Evolutionary conservation across 1,139 yeast genomes (phyloP).

Genomic region (Hansenula lynferdii): DNA sequence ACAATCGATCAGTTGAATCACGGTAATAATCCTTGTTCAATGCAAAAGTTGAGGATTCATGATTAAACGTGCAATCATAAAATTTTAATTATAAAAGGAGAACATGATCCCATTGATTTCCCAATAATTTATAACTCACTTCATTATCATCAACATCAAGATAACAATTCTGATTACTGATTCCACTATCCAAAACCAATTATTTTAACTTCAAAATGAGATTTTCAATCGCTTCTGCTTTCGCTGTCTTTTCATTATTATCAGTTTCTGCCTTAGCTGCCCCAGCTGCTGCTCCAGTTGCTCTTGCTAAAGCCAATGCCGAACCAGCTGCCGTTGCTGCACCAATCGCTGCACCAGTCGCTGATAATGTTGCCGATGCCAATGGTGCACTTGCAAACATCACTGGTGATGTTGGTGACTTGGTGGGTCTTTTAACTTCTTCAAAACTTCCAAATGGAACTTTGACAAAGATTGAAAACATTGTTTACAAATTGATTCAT

Average conservation of each 20-base stretch:
- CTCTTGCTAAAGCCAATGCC: constrained; percentile 7
- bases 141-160: too few species aligned
- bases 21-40: too few species aligned
- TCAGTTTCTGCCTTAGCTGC: constrained; percentile 12
- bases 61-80: too few species aligned
- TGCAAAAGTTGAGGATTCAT: too few species aligned
- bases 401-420: constrained; percentile 1
- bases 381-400: constrained; percentile 6
- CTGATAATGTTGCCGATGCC: constrained; percentile 19
- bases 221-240: constrained; percentile 11
- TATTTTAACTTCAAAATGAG: constrained; percentile 9
- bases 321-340: constrained; percentile 11
- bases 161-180: too few species aligned
- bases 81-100: too few species aligned
- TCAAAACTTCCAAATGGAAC: constrained; percentile 4
- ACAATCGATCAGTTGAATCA: too few species aligned
- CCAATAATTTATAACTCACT: too few species aligned
- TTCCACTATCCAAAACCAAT: constrained; percentile 3
- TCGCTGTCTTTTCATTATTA: constrained; percentile 9
- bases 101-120: too few species aligned
- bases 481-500: constrained; percentile 1
- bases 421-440: neutral
- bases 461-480: neutral
- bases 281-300: constrained; percentile 12
- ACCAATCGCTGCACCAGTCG: constrained; percentile 18